Evolutionary conservation across 306 rosid species (phyloP).

Genomic region (Pachyrhizus erosus): DNA sequence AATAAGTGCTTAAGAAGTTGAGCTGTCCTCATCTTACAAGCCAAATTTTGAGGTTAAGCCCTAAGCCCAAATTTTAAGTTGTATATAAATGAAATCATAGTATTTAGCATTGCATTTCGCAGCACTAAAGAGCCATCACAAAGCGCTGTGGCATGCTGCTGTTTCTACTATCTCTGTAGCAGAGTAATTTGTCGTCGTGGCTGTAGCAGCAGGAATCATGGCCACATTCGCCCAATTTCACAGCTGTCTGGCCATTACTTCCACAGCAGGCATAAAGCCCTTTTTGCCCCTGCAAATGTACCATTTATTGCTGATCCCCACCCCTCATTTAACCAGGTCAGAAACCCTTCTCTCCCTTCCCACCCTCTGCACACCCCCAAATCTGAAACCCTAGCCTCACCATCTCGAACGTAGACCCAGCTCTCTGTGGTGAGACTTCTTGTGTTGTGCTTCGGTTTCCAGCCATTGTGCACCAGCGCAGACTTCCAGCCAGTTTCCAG

Average conservation of each 20-base stretch:
- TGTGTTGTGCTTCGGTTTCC: neutral
- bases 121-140: neutral
- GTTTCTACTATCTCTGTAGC: neutral
- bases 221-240: neutral
- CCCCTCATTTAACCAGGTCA: neutral
- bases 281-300: neutral
- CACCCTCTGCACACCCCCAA: neutral
- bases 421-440: neutral
- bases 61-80: neutral
- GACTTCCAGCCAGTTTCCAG: neutral
- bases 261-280: neutral
- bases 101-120: neutral
- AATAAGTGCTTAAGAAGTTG: neutral
- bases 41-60: neutral
- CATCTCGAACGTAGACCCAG: neutral
- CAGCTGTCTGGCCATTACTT: neutral
- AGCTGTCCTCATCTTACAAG: neutral
- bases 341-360: neutral
- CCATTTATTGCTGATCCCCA: neutral
- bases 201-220: neutral
- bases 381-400: neutral
- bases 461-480: neutral
- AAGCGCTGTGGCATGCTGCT: neutral
- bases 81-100: neutral
- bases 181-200: neutral